phyloP scores from a whole-genome alignment of 371 early-diverging fungal species.

The Sporodiniella umbellata region DNA sequence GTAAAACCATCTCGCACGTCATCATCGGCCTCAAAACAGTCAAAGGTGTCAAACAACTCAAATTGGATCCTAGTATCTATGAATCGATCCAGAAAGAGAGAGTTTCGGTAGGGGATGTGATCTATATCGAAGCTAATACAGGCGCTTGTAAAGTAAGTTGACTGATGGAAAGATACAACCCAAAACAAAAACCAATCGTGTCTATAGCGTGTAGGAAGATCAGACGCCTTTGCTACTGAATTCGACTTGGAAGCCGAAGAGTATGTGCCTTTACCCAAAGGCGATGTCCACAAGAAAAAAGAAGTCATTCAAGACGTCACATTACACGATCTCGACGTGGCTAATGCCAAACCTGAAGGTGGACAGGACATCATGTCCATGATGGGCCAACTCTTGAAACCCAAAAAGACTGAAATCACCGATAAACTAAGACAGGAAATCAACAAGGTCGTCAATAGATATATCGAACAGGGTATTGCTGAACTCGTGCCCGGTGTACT shows the following conservation, averaged over 20 bases:
- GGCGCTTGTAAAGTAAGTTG: constrained; percentile 88
- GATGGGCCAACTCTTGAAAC: constrained; percentile 96
- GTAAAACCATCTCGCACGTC: constrained; percentile 94
- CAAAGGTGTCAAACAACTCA: constrained; percentile 98
- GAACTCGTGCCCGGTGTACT: constrained; percentile 97
- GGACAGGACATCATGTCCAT: constrained; percentile 97
- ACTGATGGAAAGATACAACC: no score
- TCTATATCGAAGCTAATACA: constrained; percentile 97
- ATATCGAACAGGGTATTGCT: constrained; percentile 98
- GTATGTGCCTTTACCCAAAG: constrained; percentile 97
- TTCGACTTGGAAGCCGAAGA: constrained; percentile 96
- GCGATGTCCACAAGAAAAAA: constrained; percentile 98
- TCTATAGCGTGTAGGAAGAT: constrained; percentile 88
- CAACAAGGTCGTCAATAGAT: constrained; percentile 98
- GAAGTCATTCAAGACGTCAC: constrained; percentile 97
- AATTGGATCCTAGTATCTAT: constrained; percentile 96
- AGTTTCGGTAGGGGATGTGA: constrained; percentile 96
- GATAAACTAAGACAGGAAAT: constrained; percentile 97
- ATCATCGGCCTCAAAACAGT: constrained; percentile 96
- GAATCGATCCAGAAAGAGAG: constrained; percentile 96
- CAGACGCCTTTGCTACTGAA: constrained; percentile 94
- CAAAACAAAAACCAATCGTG: neutral
- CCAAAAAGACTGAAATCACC: constrained; percentile 97
- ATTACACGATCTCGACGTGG: constrained; percentile 98
- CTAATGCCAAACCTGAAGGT: constrained; percentile 95